phyloP scores from a whole-genome alignment of 163 green algal genomes.

The Chlorella variabilis region DNA sequence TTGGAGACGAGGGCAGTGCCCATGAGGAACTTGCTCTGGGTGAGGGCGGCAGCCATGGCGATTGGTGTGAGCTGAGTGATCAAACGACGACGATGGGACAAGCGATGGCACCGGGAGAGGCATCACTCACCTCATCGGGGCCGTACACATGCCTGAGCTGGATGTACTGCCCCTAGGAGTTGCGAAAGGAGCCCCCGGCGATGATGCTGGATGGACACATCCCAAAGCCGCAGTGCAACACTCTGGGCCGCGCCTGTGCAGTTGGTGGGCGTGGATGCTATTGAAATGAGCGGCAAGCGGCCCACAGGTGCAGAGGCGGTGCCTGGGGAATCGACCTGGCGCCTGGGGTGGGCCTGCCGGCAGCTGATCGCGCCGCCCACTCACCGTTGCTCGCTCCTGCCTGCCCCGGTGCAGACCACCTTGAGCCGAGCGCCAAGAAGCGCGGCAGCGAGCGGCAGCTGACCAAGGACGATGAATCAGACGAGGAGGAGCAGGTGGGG shows the following conservation, averaged over 20 bases:
- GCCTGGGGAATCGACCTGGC: too few relatives aligned
- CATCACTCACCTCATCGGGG: too few relatives aligned
- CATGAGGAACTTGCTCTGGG: constrained; percentile 30
- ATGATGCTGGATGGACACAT: too few relatives aligned
- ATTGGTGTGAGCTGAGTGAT: neutral
- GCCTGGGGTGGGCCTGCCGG: too few relatives aligned
- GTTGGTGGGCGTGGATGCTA: neutral
- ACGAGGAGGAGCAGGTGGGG: constrained; percentile 52
- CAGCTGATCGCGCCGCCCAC: neutral
- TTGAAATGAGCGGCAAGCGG: constrained; percentile 11
- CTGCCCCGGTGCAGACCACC: constrained; percentile 44
- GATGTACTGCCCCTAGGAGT: too few relatives aligned
- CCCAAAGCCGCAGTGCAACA: too few relatives aligned
- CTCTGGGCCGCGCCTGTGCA: too few relatives aligned
- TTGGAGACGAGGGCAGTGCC: neutral
- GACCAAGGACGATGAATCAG: constrained; percentile 64
- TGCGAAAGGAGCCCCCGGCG: too few relatives aligned
- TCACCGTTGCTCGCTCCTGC: neutral
- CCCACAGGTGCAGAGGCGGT: constrained; percentile 3
- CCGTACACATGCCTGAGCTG: too few relatives aligned
- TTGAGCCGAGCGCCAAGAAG: constrained; percentile 67
- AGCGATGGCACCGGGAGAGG: too few relatives aligned
- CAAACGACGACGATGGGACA: too few relatives aligned
- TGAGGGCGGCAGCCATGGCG: constrained; percentile 29
- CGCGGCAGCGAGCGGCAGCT: constrained; percentile 61